Base-by-base conservation (phyloP, 345 rosid species). In the Geranium rotundifolium region DNA sequence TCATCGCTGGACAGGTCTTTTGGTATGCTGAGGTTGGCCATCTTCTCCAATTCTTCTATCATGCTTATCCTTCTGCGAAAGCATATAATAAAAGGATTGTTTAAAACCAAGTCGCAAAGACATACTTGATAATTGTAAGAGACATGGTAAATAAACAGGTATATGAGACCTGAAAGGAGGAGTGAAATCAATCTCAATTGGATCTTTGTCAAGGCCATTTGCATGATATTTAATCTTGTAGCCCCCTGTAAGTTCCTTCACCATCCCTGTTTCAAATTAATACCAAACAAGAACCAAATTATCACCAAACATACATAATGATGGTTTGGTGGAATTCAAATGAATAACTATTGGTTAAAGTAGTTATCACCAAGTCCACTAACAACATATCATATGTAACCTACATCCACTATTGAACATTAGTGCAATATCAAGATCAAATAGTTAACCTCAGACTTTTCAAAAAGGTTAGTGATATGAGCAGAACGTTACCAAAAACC, bases 111-210 rank as follows among this genome's bases (percentile, higher is more conserved):
- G 55, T 46, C 15, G 46, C 19, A 34, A 62, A 49, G 49, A 23
- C 10, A 65, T 8, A 30, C 54, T 52, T 23, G 7, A 34, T 29
- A 15, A 60, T 19, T 18, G 29, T 46, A 23, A 27, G 19, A 41
- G 19, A 16, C 5, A 62, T 18, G 18, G 39, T 4, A 64, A 17
- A 4, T 18, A 49, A 54, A 46, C 8, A 55, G 17, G 67, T 69
- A 57, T 34, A 34, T 4, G 3, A 34, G 29, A 93, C 99, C 97
- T 93, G 79, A 88, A 93, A 55, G 97, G 99, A 1, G 99, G 96
- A 63, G 96, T 86, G 71, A 90, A 93, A 71, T 93, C 96, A 54
- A 93, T 88, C 75, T 93, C 99, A 54, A 90, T 85, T 60, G 97
- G 97, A 59, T 85, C 95, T 50, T 82, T 75, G 46, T 93, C 97